These are phyloP conservation scores for Capronia coronata DNA, from an alignment of 2,329 filamentous ascomycete genomes.

Conservation along the genomic window DNA sequence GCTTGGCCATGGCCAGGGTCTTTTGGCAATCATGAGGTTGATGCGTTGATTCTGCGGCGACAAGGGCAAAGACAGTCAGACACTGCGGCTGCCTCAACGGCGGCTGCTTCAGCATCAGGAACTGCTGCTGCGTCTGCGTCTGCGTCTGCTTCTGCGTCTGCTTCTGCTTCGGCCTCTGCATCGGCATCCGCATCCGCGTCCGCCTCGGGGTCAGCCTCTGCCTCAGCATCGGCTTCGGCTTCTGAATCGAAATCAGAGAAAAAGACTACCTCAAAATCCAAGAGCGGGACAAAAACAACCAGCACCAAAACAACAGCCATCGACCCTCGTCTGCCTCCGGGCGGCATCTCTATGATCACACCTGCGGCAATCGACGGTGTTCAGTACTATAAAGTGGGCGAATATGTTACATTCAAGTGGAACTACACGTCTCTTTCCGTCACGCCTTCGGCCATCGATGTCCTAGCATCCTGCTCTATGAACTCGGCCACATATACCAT, in stretches of 20 bases:
- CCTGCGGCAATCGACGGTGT: slow-evolving; percentile 46
- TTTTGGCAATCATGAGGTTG: slow-evolving; percentile 20
- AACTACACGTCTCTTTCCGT: slow-evolving; percentile 57
- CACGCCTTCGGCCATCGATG: slow-evolving; percentile 54
- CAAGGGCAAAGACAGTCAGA: slow-evolving; percentile 18
- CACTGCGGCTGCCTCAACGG: slow-evolving; percentile 9
- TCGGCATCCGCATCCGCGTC: neutral
- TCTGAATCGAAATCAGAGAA: slow-evolving; percentile 9
- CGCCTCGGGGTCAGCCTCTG: neutral
- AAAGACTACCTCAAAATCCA: slow-evolving; percentile 14
- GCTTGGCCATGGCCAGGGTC: slow-evolving; percentile 33
- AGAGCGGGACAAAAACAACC: slow-evolving; percentile 16
- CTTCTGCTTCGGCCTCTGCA: slow-evolving; percentile 4
- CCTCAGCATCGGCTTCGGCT: slow-evolving; percentile 11
- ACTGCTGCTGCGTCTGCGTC: neutral
- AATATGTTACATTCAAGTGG: slow-evolving; percentile 59
- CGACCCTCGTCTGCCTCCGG: slow-evolving; percentile 50
- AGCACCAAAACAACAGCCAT: slow-evolving; percentile 39
- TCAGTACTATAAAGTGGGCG: slow-evolving; percentile 59
- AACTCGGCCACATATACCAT: slow-evolving; percentile 58
- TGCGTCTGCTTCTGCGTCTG: neutral
- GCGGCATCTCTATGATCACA: slow-evolving; percentile 57
- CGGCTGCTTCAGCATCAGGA: neutral
- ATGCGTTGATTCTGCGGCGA: slow-evolving; percentile 26
- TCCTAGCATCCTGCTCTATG: slow-evolving; percentile 54